Evolutionary conservation across 2,329 filamentous ascomycete genomes (phyloP), one percentile per base, ranked within the genome.

Genomic region (Arthrobotrys sphaeroides): DNA sequence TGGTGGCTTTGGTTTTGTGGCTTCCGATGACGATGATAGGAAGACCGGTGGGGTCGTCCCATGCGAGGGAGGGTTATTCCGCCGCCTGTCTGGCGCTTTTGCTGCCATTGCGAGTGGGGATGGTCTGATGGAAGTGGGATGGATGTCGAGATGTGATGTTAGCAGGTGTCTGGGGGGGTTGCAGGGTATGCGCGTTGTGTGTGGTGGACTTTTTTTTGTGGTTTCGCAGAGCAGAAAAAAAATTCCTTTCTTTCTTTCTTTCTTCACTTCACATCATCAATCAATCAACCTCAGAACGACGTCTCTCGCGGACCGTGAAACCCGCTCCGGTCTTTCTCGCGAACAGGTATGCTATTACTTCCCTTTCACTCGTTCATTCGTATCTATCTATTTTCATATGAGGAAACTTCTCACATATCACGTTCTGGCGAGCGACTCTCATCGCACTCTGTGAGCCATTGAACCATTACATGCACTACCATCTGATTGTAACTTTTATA

Each of bases 31-130:
- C 22, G 83, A 82, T 10, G 85, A 83, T 78, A 88, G 87, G 81
- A 90, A 97, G 2, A 93, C 84, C 0, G 93, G 92, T 13, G 93
- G 88, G 33, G 87, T 84, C 6, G 93, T 98, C 26, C 88, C 88
- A 62, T 92, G 91, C 42, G 89, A 85, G 5, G 95, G 95, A 3
- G 93, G 93, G 83, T 98, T 98, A 78, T 97, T 89, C 80, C 95
- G 89, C 84, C 94, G 90, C 82, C 94, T 89, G 82, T 99, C 95
- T 68, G 90, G 73, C 13, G 67, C 66, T 60, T 60, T 75, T 24
- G 65, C 60, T 16, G 73, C 65, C 73, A 77, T 77, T 66, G 51
- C 57, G 22, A 49, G 33, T 24, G 62, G 45, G 43, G 43, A 51
- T 28, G 47, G 18, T 45, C 9, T 38, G 42, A 49, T 42, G 55